A percentile compares a stretch with the other conserved stretches of the same genome.
These are phyloP conservation scores for Myriosclerotinia scirpicola DNA, from an alignment of 2,329 filamentous ascomycete species.

Conservation along the genomic window DNA sequence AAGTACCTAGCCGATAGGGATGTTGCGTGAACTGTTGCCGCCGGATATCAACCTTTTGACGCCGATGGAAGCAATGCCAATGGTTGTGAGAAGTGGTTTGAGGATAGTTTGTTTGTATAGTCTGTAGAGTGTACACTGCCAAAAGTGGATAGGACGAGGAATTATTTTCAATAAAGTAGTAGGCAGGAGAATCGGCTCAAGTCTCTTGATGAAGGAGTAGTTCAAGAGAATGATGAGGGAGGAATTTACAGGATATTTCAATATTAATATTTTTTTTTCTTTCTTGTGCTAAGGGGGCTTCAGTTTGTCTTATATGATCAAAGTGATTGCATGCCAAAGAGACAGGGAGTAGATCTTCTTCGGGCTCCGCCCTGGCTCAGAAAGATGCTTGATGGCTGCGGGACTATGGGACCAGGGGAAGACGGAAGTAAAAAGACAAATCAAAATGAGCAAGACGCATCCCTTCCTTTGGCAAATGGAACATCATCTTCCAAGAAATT, in stretches of 20 bases:
- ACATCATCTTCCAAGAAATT: slow-evolving; percentile 21
- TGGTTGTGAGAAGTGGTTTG: slow-evolving; percentile 13
- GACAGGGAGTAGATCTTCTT: slow-evolving; percentile 34
- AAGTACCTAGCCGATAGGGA: slow-evolving; percentile 34
- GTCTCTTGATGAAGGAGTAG: slow-evolving; percentile 18
- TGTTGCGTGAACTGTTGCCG: slow-evolving; percentile 33
- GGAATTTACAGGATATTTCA: slow-evolving; percentile 27
- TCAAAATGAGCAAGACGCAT: slow-evolving; percentile 35
- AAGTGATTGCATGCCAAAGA: slow-evolving; percentile 35
- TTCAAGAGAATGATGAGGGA: slow-evolving; percentile 19
- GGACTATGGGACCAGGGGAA: slow-evolving; percentile 37
- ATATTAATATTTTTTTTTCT: slow-evolving; percentile 27
- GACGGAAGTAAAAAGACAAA: slow-evolving; percentile 35
- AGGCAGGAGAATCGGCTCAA: slow-evolving; percentile 17
- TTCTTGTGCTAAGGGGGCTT: slow-evolving; percentile 33
- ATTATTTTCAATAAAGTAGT: slow-evolving; percentile 3
- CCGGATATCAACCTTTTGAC: slow-evolving; percentile 26
- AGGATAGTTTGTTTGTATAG: slow-evolving; percentile 15
- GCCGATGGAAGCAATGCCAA: slow-evolving; percentile 14
- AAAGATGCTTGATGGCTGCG: slow-evolving; percentile 29
- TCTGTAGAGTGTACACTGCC: slow-evolving; percentile 9
- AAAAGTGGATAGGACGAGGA: slow-evolving; percentile 5
- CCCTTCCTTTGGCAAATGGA: slow-evolving; percentile 19
- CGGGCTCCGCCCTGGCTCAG: slow-evolving; percentile 29
- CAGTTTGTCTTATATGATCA: slow-evolving; percentile 38